Base-by-base conservation (phyloP, 495 filamentous ascomycete species). In the Aspergillus campestris region DNA sequence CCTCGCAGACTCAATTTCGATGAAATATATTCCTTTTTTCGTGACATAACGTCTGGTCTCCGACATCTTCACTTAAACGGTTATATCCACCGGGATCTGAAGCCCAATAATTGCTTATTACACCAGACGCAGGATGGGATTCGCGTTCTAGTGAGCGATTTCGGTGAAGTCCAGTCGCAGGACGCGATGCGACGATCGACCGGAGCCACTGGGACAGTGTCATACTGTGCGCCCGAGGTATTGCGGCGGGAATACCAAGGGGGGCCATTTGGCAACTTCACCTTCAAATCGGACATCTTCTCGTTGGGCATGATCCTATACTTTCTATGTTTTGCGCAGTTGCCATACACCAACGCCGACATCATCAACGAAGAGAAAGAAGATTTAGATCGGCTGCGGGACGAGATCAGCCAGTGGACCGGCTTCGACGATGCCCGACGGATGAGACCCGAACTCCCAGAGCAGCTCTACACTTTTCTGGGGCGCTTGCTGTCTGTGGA, bases 271-370 rank as follows among this genome's bases (percentile, higher is more conserved):
- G 89, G 86, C 5, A 94, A 97, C 55, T 98, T 98, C 55, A 94
- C 87, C 0, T 85, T 84, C 41, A 98, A 96, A 56, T 95, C 89
- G 0, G 92, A 98, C 59, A 85, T 98, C 8, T 98, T 98, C 65
- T 95, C 89, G 3, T 64, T 98, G 0, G 92, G 92, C 31, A 95
- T 98, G 92, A 96, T 97, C 36, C 77, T 98, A 4, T 94, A 97
- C 62, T 97, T 97, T 52, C 80, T 97, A 66, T 97, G 94, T 59
- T 98, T 97, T 60, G 87, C 86, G 0, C 75, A 86, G 7, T 77
- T 97, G 3, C 92, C 92, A 2, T 98, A 97, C 57, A 68, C 55
- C 18, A 83, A 82, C 56, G 91, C 89, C 30, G 89, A 96, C 53
- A 67, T 81, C 14, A 72, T 94, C 32, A 77, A 94, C 48, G 92